Conservation (phyloP, 768 basidiomycete species). For the Symmetrospora coprosmae region DNA sequence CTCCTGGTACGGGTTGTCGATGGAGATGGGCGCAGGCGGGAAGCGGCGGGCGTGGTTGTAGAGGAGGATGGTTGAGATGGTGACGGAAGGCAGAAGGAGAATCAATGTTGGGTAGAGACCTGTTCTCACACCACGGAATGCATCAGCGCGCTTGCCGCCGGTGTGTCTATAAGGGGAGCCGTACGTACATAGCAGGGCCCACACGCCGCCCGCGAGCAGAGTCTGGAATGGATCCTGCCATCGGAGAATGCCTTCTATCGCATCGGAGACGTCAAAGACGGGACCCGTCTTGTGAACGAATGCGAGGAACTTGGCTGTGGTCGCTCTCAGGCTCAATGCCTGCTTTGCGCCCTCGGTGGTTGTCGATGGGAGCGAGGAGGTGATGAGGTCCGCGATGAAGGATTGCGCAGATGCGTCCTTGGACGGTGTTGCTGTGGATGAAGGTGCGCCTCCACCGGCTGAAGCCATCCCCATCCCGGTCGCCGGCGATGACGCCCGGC, state of each 20-base stretch:
- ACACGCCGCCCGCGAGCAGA: slow-evolving; percentile 26
- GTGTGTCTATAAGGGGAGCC: background rate
- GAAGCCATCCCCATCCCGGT: too few relatives aligned
- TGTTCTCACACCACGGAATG: background rate
- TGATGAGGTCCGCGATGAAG: slow-evolving; percentile 11
- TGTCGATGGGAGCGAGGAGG: background rate
- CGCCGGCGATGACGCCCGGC: too few relatives aligned
- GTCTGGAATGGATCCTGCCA: slow-evolving; percentile 32
- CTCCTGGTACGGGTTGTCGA: slow-evolving; percentile 14
- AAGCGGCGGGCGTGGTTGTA: slow-evolving; percentile 5
- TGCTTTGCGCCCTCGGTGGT: slow-evolving; percentile 23
- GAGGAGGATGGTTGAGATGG: slow-evolving; percentile 2
- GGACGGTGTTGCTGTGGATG: too few relatives aligned
- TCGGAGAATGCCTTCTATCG: slow-evolving; percentile 27
- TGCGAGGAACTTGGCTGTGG: slow-evolving; percentile 28
- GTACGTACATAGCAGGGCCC: slow-evolving; percentile 28
- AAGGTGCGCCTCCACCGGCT: too few relatives aligned
- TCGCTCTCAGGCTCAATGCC: slow-evolving; percentile 27
- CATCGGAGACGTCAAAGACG: slow-evolving; percentile 30
- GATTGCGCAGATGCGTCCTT: background rate
- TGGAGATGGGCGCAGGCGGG: background rate
- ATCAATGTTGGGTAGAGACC: slow-evolving; percentile 12
- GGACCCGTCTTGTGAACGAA: slow-evolving; percentile 33
- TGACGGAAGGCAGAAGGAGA: slow-evolving; percentile 4
- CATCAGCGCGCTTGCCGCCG: background rate